Evolutionary conservation across 1,139 yeast species (phyloP).

Genomic region (Yamadazyma trypodendri): DNA sequence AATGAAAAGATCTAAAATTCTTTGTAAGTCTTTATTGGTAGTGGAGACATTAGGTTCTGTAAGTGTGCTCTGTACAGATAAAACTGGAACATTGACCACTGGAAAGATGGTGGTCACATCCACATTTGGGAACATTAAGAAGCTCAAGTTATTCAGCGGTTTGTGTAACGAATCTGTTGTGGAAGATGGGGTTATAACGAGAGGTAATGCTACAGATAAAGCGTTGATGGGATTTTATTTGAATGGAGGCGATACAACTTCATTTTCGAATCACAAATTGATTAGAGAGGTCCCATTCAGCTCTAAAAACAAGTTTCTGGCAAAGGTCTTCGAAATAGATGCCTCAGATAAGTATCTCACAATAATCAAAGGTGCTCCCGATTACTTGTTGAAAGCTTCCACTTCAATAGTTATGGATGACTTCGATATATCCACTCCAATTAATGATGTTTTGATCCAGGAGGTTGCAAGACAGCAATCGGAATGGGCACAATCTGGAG

Average conservation of each 20-base stretch:
- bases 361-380: conserved; percentile 53
- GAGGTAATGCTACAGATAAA: conserved; percentile 51
- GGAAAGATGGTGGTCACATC: conserved; percentile 33
- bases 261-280: conserved; percentile 6
- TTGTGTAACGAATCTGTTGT: conserved; percentile 41
- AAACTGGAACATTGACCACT: conserved; percentile 37
- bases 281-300: conserved; percentile 41
- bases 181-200: conserved; percentile 11
- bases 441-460: conserved; percentile 14
- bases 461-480: conserved; percentile 28
- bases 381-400: conserved; percentile 39
- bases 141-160: conserved; percentile 25
- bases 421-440: conserved; percentile 16
- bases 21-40: conserved; percentile 30
- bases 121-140: conserved; percentile 16
- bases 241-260: conserved; percentile 1
- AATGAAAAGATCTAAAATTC: conserved; percentile 28
- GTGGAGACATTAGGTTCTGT: conserved; percentile 37
- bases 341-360: conserved; percentile 20
- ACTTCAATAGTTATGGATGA: conserved; percentile 11
- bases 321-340: conserved; percentile 24
- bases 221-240: conserved; percentile 41
- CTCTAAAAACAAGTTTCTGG: conserved; percentile 51
- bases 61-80: conserved; percentile 35
- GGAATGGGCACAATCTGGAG: conserved; percentile 42